These are phyloP conservation scores for Trichoderma brevicompactum DNA, from an alignment of 2,329 filamentous ascomycete species.

Conservation along the genomic window DNA sequence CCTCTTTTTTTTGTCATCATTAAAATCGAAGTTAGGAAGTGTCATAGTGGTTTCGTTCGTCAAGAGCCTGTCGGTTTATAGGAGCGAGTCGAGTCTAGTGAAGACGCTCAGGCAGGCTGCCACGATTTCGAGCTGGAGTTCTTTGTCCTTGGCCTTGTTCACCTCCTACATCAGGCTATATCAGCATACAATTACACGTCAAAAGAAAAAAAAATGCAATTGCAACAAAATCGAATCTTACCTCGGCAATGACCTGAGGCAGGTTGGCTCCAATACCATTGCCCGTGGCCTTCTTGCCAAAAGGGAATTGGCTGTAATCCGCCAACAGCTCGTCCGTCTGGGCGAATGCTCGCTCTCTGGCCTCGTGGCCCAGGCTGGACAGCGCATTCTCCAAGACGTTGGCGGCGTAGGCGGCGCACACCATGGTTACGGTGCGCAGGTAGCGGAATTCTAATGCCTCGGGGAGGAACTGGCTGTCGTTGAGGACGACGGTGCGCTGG, in stretches of 20 bases:
- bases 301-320: conserved; percentile 97
- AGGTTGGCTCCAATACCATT: conserved; percentile 91
- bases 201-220: too few relatives aligned
- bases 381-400: conserved; percentile 99
- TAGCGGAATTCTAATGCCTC: conserved; percentile 95
- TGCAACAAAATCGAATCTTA: conserved; percentile 40
- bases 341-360: conserved; percentile 90
- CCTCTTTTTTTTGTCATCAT: conserved; percentile 23
- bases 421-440: conserved; percentile 89
- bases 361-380: conserved; percentile 89
- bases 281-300: conserved; percentile 78
- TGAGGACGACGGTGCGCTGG: conserved; percentile 90
- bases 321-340: conserved; percentile 95
- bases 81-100: conserved; percentile 91
- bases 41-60: conserved; percentile 8
- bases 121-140: conserved; percentile 95
- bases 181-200: not conserved
- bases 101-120: conserved; percentile 97
- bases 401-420: conserved; percentile 95
- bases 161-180: conserved; percentile 62
- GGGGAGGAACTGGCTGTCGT: conserved; percentile 83
- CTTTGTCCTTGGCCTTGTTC: conserved; percentile 84
- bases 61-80: conserved; percentile 56
- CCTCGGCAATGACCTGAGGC: conserved; percentile 81
- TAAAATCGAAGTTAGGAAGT: conserved; percentile 15